Evolutionary conservation across 192 early-diverging fungal genomes (phyloP).

Genomic region (Coemansia aciculifera): DNA sequence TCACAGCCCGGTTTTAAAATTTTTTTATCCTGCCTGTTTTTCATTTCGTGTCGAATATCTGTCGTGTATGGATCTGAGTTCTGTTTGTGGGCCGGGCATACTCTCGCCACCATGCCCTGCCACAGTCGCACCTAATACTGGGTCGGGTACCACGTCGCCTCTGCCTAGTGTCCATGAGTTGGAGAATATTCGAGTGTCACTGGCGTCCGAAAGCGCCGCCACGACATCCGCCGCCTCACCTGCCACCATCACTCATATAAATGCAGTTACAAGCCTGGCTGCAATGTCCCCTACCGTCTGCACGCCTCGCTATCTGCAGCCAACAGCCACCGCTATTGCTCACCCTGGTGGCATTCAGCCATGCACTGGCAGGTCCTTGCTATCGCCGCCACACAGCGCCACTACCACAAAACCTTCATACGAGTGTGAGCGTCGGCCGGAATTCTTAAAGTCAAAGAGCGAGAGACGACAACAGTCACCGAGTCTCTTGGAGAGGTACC

Average conservation of each 20-base stretch:
- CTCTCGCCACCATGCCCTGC: slow-evolving; percentile 1
- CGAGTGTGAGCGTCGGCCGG: slow-evolving; percentile 6
- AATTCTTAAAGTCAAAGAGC: not conserved
- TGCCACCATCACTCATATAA: not conserved
- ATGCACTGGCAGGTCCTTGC: not conserved
- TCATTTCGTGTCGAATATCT: not conserved
- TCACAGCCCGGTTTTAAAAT: not conserved
- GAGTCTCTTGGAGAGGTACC: slow-evolving; percentile 48
- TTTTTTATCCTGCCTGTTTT: not conserved
- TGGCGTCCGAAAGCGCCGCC: slow-evolving; percentile 2
- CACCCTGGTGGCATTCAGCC: slow-evolving; percentile 9
- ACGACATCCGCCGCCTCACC: not conserved
- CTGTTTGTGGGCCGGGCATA: slow-evolving; percentile 34
- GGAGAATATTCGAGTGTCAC: slow-evolving; percentile 29
- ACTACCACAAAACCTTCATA: not conserved
- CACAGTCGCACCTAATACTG: not conserved
- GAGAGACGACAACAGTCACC: slow-evolving; percentile 16
- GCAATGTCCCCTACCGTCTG: not conserved
- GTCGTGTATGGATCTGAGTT: slow-evolving; percentile 39
- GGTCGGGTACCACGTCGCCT: not conserved
- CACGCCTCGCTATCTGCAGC: slow-evolving; percentile 7
- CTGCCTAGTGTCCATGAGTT: slow-evolving; percentile 33
- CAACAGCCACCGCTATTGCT: not conserved
- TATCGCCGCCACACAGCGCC: slow-evolving; percentile 5
- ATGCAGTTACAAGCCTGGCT: not conserved